phyloP scores from a whole-genome alignment of 2,329 filamentous ascomycete species.

The Claviceps citrina region DNA sequence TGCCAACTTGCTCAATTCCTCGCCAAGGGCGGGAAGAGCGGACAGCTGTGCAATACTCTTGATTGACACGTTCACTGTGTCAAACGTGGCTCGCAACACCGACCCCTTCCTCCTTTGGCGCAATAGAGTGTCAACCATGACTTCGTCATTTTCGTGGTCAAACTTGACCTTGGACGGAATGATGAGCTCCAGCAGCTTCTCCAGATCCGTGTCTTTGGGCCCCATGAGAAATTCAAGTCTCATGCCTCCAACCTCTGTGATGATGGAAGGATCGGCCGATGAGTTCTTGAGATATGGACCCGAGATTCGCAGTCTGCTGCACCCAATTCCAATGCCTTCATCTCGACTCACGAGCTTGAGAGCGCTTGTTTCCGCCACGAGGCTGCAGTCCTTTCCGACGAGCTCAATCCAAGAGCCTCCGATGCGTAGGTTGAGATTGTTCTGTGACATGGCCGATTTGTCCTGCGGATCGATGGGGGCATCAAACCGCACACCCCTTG shows the following conservation, averaged over 20 bases:
- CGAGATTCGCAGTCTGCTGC: constrained; percentile 59
- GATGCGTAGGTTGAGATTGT: constrained; percentile 62
- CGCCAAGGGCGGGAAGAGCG: constrained; percentile 53
- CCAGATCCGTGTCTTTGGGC: constrained; percentile 67
- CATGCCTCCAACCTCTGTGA: constrained; percentile 47
- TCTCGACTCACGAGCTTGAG: constrained; percentile 67
- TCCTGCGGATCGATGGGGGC: constrained; percentile 35
- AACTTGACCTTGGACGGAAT: constrained; percentile 87
- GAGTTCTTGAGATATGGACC: constrained; percentile 49
- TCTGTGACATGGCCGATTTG: constrained; percentile 30
- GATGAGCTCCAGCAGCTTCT: constrained; percentile 68
- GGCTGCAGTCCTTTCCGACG: constrained; percentile 60
- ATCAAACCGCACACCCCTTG: constrained; percentile 44
- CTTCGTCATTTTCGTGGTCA: constrained; percentile 72
- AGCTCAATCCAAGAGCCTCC: constrained; percentile 63
- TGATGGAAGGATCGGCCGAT: constrained; percentile 42
- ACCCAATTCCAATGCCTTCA: constrained; percentile 54
- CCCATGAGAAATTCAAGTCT: constrained; percentile 55
- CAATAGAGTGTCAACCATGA: constrained; percentile 81
- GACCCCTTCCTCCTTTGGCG: constrained; percentile 76
- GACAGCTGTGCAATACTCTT: constrained; percentile 49
- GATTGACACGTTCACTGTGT: constrained; percentile 46
- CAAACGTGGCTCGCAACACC: constrained; percentile 57
- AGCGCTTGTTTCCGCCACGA: constrained; percentile 62
- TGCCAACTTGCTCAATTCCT: constrained; percentile 68